These are phyloP conservation scores for Panaeolus papilionaceus DNA, from an alignment of 768 basidiomycete genomes.

Conservation along the genomic window DNA sequence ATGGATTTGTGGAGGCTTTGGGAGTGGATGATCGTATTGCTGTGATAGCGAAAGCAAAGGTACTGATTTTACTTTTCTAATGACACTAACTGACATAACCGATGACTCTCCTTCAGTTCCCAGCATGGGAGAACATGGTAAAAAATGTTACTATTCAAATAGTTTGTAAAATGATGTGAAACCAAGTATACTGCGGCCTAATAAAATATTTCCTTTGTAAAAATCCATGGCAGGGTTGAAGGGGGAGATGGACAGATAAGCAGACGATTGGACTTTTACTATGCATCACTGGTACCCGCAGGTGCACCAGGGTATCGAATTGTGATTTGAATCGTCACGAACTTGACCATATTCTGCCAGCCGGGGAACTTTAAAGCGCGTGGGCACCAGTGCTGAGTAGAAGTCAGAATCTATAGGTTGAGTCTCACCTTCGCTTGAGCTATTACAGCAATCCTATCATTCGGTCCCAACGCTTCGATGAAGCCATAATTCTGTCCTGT, in stretches of 20 bases:
- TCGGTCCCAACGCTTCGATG: not conserved
- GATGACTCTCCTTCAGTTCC: not conserved
- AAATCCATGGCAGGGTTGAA: too few species aligned
- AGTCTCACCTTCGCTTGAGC: not conserved
- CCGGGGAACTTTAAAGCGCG: not conserved
- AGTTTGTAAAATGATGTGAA: not conserved
- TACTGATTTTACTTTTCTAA: not conserved
- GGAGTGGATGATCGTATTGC: conserved; percentile 7
- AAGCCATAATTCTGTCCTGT: conserved; percentile 3
- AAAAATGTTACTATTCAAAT: conserved; percentile 1
- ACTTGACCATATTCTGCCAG: conserved; percentile 6
- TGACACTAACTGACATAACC: not conserved
- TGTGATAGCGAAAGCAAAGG: conserved; percentile 9
- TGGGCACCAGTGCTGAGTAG: not conserved
- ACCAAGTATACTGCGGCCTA: too few species aligned
- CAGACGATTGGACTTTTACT: too few species aligned
- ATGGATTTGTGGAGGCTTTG: conserved; percentile 8
- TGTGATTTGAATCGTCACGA: not conserved
- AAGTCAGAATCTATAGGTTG: too few species aligned
- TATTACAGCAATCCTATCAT: conserved; percentile 2
- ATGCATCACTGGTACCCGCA: too few species aligned
- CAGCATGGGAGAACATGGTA: conserved; percentile 3
- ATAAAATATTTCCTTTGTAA: too few species aligned
- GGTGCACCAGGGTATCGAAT: not conserved
- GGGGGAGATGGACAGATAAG: too few species aligned